Conservation (phyloP, 305 asterid genomes). For the Solanum hybrid region DNA sequence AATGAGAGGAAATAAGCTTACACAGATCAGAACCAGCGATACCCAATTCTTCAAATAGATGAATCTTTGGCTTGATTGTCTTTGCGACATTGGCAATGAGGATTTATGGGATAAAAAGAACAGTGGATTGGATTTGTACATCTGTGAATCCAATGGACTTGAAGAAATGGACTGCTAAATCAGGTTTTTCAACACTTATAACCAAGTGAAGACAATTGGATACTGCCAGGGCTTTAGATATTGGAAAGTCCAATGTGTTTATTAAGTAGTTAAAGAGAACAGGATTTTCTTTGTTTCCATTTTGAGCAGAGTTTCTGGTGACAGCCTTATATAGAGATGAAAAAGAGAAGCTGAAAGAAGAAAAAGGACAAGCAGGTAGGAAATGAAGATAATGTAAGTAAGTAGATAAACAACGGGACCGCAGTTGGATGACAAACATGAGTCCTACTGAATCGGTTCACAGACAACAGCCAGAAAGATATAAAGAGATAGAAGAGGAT, state of each 20-base stretch:
- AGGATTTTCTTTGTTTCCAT: background rate
- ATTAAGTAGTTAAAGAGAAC: constrained; percentile 10
- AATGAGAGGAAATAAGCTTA: constrained; percentile 12
- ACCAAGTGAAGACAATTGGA: background rate
- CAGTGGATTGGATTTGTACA: constrained; percentile 13
- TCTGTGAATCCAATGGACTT: constrained; percentile 17
- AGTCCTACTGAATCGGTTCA: background rate
- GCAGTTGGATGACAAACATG: background rate
- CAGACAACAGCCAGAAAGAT: background rate
- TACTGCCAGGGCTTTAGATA: constrained; percentile 6
- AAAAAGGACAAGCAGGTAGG: background rate
- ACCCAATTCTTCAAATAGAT: constrained; percentile 20
- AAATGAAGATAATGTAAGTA: background rate
- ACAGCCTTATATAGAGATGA: background rate
- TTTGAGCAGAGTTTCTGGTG: background rate
- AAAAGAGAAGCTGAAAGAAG: background rate
- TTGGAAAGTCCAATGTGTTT: background rate
- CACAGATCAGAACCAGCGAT: constrained; percentile 16
- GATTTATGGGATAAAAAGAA: constrained; percentile 11
- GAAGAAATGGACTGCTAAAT: constrained; percentile 8
- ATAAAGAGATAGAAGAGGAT: background rate
- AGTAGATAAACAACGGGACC: background rate
- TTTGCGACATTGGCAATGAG: constrained; percentile 15
- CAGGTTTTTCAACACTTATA: constrained; percentile 9
- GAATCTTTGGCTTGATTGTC: constrained; percentile 21